Conservation (phyloP, 1,284 basidiomycete genomes). For the Sporisorium iseilematis-ciliati region DNA sequence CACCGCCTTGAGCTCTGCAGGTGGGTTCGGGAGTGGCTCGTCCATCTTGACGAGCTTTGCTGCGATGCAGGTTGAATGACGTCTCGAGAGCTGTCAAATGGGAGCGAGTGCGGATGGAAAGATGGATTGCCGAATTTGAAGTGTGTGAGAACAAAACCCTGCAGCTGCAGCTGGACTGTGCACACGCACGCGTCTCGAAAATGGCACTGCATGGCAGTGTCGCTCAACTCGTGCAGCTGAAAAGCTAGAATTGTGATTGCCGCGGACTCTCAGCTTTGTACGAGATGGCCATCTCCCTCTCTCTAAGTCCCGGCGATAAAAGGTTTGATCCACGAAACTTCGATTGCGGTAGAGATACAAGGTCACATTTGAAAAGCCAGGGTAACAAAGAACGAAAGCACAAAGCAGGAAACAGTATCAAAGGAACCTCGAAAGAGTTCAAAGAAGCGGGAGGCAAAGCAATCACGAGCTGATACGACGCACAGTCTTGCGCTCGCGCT, state of each 20-base stretch:
- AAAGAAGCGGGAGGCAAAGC: background rate
- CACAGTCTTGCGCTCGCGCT: slow-evolving; percentile 65
- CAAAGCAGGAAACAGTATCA: background rate
- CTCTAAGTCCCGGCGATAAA: background rate
- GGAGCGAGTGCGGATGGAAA: background rate
- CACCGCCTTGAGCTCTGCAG: slow-evolving; percentile 72
- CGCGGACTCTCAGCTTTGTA: slow-evolving; percentile 2
- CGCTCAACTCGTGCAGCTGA: background rate
- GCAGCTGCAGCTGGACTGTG: slow-evolving; percentile 33
- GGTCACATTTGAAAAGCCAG: slow-evolving; percentile 1
- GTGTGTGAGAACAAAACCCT: background rate
- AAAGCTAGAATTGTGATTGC: background rate
- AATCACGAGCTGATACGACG: slow-evolving; percentile 53
- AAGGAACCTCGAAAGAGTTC: background rate
- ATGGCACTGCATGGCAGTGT: background rate
- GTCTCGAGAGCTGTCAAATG: background rate
- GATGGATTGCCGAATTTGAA: background rate
- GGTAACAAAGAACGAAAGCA: slow-evolving; percentile 4
- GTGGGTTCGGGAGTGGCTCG: slow-evolving; percentile 44
- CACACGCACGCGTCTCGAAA: slow-evolving; percentile 5
- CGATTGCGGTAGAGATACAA: slow-evolving; percentile 1
- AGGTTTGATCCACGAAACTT: background rate
- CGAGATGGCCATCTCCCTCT: background rate
- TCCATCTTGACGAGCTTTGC: slow-evolving; percentile 27
- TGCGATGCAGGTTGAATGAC: background rate